Evolutionary conservation across 2,329 filamentous ascomycete genomes (phyloP), one percentile per base, ranked within the genome.

Genomic region (Fusarium verrucosum): DNA sequence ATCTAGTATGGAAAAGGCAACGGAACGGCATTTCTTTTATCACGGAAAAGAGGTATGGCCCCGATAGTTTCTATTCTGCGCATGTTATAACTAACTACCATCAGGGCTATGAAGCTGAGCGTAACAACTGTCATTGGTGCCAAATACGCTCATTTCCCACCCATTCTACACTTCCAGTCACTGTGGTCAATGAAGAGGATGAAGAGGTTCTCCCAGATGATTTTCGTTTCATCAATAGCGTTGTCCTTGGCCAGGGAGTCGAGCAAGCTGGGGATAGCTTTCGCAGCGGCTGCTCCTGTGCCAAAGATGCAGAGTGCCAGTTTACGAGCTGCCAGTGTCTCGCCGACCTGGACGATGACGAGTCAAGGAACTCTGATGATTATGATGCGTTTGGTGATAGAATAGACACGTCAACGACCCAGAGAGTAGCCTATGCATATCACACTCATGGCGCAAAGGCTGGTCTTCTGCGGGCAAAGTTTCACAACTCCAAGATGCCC

Each of bases 201-300:
- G 76, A 82, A 55, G 81, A 69, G 65, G 82, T 68, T n/a, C 78
- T 87, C 14, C 87, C 90, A 0, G 76, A 85, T 0, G 78, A 84
- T 35, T 96, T 95, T 68, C 80, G 81, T 0, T 94, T 94, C 73
- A 88, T 93, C 50, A 80, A 88, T 8, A 76, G 82, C 1, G 88
- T 87, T 10, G 78, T 89, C 5, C 79, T 91, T 2, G 78, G 84
- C 4, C 68, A 82, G 1, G 89, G 86, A 19, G 88, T 94, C 0
- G 74, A 83, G 38, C 80, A 83, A 13, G 85, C 85, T 5, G 85
- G 85, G 59, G 78, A 80, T 43, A 89, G 83, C 25, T 90, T 92
- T 51, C 84, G 87, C 62, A 83, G 82, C 51, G 92, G 92, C 4
- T 96, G 92, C 72, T 77, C 84, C 42, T 96, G 92, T 70, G 75